Base-by-base conservation (phyloP, 2,329 filamentous ascomycete genomes). In the Phialophora macrospora region DNA sequence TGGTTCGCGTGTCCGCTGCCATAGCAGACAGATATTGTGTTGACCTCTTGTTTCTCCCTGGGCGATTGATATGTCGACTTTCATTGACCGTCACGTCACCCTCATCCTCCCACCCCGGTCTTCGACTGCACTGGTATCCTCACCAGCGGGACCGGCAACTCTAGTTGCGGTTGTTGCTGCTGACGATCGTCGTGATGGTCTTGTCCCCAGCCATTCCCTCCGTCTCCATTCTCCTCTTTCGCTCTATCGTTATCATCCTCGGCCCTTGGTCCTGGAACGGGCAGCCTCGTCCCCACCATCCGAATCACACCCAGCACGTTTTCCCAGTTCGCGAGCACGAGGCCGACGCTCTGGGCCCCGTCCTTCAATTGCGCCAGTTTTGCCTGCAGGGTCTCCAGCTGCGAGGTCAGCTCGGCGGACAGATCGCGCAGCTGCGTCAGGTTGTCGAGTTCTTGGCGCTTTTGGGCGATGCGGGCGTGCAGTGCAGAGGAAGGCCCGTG, bases 301-400 rank as follows among this genome's bases (percentile, higher is more conserved):
- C 83, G 82, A 65, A 89, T 88, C 52, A 87, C 86, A 59, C 85
- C 79, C 56, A 89, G 76, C 30, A 89, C 87, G 71, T 86, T 88
- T 60, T 87, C 84, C 87, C 87, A 89, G 73, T 89, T 89, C 46
- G 85, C 83, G 73, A 89, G 80, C n/a, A 89, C 87, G 54, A 84
- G 85, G 62, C 87, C 87, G 64, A 89, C 85, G 67, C 86, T 86
- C 81, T 89, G 85, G 5, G 87, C 87, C 17, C 87, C 87, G 74
- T 87, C 82, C 46, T 84, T 85, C 65, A 89, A 75, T 4, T 86
- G 89, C 30, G 78, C 77, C 63, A 89, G 75, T 74, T 88, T 89
- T 68, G 83, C 80, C 70, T 88, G 85, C 62, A 89, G 77, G 70
- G 81, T 80, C 71, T 88, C 82, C 85, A 89, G 88, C 72, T 89